Percentiles rank a stretch among this genome's conserved stretches.
These are phyloP conservation scores for Suhomyces bolitotheri DNA, from an alignment of 1,139 yeast genomes.

Conservation along the genomic window DNA sequence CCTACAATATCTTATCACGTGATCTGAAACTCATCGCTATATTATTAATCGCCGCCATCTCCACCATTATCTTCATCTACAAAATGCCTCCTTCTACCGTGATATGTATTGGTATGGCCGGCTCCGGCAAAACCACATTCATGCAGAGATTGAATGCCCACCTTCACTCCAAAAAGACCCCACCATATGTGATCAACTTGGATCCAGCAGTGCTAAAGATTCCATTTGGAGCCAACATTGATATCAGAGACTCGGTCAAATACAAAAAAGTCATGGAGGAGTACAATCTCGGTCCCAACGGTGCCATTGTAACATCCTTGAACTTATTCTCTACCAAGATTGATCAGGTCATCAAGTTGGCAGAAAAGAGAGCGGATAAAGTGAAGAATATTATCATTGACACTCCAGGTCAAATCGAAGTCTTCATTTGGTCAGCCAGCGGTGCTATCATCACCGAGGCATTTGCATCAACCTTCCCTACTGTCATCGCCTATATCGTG, in stretches of 20 bases:
- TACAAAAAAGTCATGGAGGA: constrained; percentile 95
- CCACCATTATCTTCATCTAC: constrained; percentile 3
- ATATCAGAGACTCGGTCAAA: constrained; percentile 93
- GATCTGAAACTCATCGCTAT: constrained; percentile 5
- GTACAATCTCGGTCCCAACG: constrained; percentile 93
- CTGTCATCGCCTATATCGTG: constrained; percentile 91
- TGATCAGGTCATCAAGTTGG: constrained; percentile 86
- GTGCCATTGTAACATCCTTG: constrained; percentile 94
- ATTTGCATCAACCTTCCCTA: constrained; percentile 93
- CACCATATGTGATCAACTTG: constrained; percentile 86
- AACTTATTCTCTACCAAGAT: constrained; percentile 92
- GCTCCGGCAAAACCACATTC: constrained; percentile 96
- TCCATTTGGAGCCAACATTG: constrained; percentile 93
- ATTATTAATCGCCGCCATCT: constrained; percentile 2
- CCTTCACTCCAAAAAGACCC: constrained; percentile 67
- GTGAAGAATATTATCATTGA: constrained; percentile 80
- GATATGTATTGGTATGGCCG: constrained; percentile 95
- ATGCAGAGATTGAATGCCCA: constrained; percentile 94
- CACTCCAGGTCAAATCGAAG: constrained; percentile 98
- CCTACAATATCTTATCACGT: too few species aligned
- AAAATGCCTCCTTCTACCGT: constrained; percentile 63
- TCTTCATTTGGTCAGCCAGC: constrained; percentile 96
- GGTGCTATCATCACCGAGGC: constrained; percentile 97
- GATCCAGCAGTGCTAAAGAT: constrained; percentile 95
- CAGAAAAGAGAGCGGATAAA: constrained; percentile 73